Base-by-base conservation (phyloP, 352 stramenopile genomes). In the Globisporangium megalacanthum region DNA sequence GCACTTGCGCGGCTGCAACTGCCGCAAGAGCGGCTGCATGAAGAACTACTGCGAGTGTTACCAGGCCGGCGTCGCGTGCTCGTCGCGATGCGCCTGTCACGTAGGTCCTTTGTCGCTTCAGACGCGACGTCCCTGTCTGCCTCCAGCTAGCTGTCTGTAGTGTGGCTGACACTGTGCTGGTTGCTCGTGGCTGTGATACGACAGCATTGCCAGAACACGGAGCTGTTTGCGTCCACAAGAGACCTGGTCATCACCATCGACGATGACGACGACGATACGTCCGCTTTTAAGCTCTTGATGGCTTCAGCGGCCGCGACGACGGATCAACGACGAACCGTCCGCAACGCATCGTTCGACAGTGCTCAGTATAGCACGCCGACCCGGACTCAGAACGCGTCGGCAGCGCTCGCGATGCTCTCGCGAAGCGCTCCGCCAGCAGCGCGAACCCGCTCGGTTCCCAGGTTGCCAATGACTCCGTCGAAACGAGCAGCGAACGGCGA, bases 21-120 rank as follows among this genome's bases (percentile, higher is more conserved):
- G 96, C 70, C 79, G 94, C 0, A 98, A 98, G 67, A 97, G 82
- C 52, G 88, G 83, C 25, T 99, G 96, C 62, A 91, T 98, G 64
- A 99, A 99, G 76, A 98, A 98, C 52, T 99, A 99, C 62, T 99
- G 96, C 68, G 96, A 99, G 65, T 99, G 96, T 54, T 97, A 96
- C 66, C 91, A 97, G 66, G 92, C 92, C 37, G 85, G 79, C 36
- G 83, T 94, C 6, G 61, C 83, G 6, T 97, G 89, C 61, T 92
- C 79, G 0, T 74, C 66, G 0, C 77, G 86, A 41, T 97, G 89
- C 61, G 86, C 89, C 19, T 97, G 89, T 46, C 79, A 87, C 53
- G 73, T 83, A 60, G 15, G 59, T 66, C 4, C 13, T 17, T 15
- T 31, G 31, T 11, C 29, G 37, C 4, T 20, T 20, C 11, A 44